A percentile compares a stretch with the other conserved stretches of the same genome.
Conservation (phyloP, 106 monocot genomes). For the Dioscorea dumetorum region DNA sequence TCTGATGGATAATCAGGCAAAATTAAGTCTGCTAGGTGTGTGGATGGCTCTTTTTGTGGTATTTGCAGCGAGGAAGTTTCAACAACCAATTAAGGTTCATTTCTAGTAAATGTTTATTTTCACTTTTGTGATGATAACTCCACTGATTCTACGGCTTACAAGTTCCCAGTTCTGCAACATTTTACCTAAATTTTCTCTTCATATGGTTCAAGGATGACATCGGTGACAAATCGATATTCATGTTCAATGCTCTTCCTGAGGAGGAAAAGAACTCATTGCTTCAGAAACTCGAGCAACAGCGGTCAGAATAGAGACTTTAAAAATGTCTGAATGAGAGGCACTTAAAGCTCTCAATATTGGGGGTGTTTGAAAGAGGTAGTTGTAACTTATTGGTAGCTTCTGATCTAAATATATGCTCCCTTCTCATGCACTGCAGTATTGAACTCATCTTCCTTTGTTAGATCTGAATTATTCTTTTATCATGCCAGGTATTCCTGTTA, state of each 20-base stretch:
- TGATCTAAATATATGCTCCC: too few species aligned
- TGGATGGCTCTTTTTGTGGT: slow-evolving; percentile 87
- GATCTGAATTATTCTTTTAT: too few species aligned
- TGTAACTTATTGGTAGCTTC: too few species aligned
- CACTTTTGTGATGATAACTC: not conserved
- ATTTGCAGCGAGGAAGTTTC: slow-evolving; percentile 93
- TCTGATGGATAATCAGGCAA: slow-evolving; percentile 64
- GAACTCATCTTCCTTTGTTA: too few species aligned
- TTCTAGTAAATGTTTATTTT: not conserved
- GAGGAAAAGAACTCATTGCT: slow-evolving; percentile 63
- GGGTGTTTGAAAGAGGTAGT: too few species aligned
- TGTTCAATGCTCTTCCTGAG: slow-evolving; percentile 83
- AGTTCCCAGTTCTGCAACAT: not conserved
- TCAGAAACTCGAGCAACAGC: slow-evolving; percentile 37
- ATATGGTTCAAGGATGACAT: slow-evolving; percentile 60
- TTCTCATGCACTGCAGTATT: too few species aligned
- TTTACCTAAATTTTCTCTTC: not conserved
- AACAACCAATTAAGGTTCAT: slow-evolving; percentile 86
- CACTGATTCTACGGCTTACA: too few species aligned
- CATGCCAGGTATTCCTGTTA: too few species aligned
- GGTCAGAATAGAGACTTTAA: slow-evolving; percentile 3
- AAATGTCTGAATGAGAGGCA: too few species aligned
- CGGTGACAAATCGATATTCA: slow-evolving; percentile 95
- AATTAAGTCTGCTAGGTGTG: slow-evolving; percentile 57
- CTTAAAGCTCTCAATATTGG: too few species aligned